Evolutionary conservation across 139 green algal species (phyloP).

Genomic region (Chlorella sp.): DNA sequence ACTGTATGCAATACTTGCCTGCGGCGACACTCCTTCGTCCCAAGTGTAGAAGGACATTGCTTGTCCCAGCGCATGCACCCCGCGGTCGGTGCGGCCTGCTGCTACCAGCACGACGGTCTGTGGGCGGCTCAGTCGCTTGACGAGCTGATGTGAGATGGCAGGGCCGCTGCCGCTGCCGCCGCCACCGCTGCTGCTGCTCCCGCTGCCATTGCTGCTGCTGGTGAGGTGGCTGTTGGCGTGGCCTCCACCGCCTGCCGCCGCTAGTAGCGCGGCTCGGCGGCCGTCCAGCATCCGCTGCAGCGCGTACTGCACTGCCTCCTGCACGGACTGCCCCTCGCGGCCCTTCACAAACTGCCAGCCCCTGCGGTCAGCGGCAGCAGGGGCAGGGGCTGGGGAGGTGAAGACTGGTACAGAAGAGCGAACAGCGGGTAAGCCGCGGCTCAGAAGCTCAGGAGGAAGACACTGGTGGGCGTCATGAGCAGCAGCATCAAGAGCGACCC

Average conservation of each 20-base stretch:
- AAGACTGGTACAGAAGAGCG: no score
- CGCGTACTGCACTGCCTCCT: background rate
- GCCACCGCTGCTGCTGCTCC: background rate
- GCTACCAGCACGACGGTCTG: background rate
- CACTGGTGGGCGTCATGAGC: no score
- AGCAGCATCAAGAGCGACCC: no score
- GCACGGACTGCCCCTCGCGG: background rate
- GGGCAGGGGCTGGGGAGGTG: no score
- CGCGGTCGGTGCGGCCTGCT: conserved; percentile 18
- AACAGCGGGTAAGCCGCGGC: no score
- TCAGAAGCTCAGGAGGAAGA: no score
- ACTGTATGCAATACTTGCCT: background rate
- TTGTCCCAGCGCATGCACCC: background rate
- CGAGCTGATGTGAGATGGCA: no score
- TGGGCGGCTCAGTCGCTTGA: background rate
- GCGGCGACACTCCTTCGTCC: background rate
- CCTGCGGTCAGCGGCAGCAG: background rate
- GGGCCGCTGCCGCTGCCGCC: background rate
- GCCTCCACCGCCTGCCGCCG: background rate
- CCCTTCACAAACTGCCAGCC: conserved; percentile 15
- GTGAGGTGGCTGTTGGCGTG: background rate
- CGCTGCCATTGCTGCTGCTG: background rate
- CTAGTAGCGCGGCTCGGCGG: background rate
- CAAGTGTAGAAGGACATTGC: conserved; percentile 17
- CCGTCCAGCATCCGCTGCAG: background rate